Evolutionary conservation across 2,329 filamentous ascomycete genomes (phyloP).

Genomic region (Cladosporium sp.): DNA sequence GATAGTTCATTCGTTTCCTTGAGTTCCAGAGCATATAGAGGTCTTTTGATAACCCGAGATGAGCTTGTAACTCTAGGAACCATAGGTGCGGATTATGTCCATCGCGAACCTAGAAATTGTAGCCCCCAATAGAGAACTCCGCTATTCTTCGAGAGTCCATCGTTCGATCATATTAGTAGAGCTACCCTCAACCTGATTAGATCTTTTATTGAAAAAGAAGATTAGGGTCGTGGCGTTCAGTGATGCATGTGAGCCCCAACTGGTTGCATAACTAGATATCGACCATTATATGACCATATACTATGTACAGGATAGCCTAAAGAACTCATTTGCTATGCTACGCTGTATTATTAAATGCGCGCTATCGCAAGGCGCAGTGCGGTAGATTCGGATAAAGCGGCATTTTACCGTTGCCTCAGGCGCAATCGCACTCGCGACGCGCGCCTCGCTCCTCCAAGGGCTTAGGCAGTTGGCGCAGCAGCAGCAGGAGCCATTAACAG

Average conservation of each 20-base stretch:
- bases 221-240: background rate
- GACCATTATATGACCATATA: background rate
- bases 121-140: no score
- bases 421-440: background rate
- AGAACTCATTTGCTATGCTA: background rate
- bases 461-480: slow-evolving; percentile 4
- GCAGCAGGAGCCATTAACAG: slow-evolving; percentile 17
- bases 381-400: slow-evolving; percentile 7
- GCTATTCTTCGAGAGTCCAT: no score
- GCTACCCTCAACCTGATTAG: no score
- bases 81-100: no score
- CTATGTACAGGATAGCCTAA: background rate
- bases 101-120: no score
- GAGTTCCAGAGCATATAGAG: no score
- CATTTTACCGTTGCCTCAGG: slow-evolving; percentile 1
- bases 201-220: background rate
- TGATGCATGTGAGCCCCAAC: background rate
- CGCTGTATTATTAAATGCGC: background rate
- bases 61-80: no score
- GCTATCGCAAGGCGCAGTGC: background rate
- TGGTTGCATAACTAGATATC: background rate
- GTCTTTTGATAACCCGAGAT: no score
- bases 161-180: no score
- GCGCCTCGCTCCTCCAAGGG: background rate
- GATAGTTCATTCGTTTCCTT: no score